A percentile compares a stretch with the other conserved stretches of the same genome.
phyloP scores from a whole-genome alignment of 139 green algal genomes.

The Asterochloris sp. region DNA sequence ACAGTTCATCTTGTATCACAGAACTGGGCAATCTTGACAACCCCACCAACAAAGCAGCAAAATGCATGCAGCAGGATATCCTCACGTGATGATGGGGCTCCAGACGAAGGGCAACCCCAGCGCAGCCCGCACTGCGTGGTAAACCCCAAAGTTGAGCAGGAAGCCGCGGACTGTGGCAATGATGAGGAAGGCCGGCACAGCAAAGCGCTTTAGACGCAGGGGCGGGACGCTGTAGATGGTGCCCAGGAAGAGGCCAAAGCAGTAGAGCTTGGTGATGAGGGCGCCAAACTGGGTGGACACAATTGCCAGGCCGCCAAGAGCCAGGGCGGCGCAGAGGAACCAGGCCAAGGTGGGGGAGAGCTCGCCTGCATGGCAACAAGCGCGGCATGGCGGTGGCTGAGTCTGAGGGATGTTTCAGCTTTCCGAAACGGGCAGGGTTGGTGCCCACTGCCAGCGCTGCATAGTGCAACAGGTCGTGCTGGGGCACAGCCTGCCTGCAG shows the following conservation, averaged over 20 bases:
- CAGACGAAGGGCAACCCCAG: conserved; percentile 86
- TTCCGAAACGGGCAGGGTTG: no score
- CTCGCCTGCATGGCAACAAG: conserved; percentile 39
- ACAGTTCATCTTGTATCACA: no score
- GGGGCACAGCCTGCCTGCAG: no score
- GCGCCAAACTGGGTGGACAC: conserved; percentile 77
- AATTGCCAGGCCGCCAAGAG: conserved; percentile 71
- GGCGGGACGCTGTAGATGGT: conserved; percentile 96
- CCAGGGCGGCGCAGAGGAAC: conserved; percentile 68
- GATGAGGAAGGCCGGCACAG: conserved; percentile 94
- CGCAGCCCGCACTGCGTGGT: conserved; percentile 88
- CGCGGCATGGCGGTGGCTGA: background rate
- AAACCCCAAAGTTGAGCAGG: conserved; percentile 99
- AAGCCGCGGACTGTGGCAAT: conserved; percentile 96
- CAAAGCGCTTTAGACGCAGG: conserved; percentile 90
- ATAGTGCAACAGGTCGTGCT: no score
- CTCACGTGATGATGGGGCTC: conserved; percentile 76
- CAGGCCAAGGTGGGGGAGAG: conserved; percentile 62
- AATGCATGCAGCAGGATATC: background rate
- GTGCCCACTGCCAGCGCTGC: no score
- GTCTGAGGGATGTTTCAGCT: no score
- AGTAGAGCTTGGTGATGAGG: conserved; percentile 68
- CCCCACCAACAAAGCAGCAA: background rate
- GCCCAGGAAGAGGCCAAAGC: conserved; percentile 67
- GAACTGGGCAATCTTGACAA: background rate